Percentiles rank a stretch among this genome's conserved stretches.
phyloP scores from a whole-genome alignment of 345 rosid species.

The Sonneratia alba region DNA sequence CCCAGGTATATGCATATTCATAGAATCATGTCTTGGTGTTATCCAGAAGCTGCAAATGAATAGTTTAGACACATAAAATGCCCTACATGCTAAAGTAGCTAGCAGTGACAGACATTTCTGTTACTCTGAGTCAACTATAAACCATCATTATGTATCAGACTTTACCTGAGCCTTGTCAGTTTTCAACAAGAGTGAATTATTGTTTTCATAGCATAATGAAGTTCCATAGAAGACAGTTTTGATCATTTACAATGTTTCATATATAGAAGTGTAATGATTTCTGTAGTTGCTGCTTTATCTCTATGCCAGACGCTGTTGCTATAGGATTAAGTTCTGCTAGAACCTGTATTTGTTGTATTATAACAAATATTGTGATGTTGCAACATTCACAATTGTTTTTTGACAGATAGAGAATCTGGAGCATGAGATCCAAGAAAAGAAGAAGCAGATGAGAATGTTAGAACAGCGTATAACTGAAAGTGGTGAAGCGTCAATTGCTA shows the following conservation, averaged over 20 bases:
- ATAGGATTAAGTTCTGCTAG: no score
- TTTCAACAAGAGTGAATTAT: background rate
- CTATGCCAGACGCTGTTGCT: background rate
- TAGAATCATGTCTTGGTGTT: background rate
- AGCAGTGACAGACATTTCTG: background rate
- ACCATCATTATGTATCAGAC: background rate
- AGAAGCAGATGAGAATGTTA: conserved; percentile 71
- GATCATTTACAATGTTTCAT: background rate
- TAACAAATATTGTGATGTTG: background rate
- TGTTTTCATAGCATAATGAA: background rate
- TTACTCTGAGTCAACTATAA: background rate
- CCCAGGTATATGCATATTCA: conserved; percentile 38
- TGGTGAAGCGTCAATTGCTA: conserved; percentile 88
- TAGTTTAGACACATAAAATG: background rate
- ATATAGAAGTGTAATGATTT: background rate
- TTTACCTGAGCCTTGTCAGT: background rate
- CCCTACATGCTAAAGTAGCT: background rate
- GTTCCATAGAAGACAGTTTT: background rate
- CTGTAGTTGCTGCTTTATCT: background rate
- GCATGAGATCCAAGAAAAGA: conserved; percentile 80
- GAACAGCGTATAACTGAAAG: conserved; percentile 85
- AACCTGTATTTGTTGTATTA: background rate
- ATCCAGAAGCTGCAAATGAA: background rate
- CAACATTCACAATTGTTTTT: background rate
- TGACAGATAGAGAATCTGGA: conserved; percentile 73